These are phyloP conservation scores for Nakazawaea laoshanensis DNA, from an alignment of 805 yeast genomes.

Conservation along the genomic window DNA sequence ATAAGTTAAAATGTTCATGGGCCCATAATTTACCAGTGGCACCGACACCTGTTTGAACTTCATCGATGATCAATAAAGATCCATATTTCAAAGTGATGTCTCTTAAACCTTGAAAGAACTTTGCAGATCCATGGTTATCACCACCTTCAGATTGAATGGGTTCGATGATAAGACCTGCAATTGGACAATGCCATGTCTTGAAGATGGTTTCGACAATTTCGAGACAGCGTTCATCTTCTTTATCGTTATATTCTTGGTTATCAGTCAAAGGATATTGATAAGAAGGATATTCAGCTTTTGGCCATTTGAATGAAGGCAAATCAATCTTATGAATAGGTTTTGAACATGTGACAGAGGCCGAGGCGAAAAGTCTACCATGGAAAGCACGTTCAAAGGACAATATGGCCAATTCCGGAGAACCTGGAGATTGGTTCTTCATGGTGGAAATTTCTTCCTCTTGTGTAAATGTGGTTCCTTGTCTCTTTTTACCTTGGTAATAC, in stretches of 20 bases:
- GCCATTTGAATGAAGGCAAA: conserved; percentile 55
- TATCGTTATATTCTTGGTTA: conserved; percentile 40
- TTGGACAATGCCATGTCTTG: conserved; percentile 28
- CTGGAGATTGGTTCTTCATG: conserved; percentile 44
- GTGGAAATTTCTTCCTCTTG: conserved; percentile 36
- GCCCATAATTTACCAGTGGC: conserved; percentile 71
- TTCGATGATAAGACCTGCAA: conserved; percentile 48
- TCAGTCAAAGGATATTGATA: conserved; percentile 79
- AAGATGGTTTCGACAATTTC: conserved; percentile 32
- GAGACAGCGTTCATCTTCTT: conserved; percentile 41
- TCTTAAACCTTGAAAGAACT: conserved; percentile 56
- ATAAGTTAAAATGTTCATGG: conserved; percentile 58
- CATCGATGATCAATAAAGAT: conserved; percentile 57
- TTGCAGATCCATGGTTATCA: conserved; percentile 60
- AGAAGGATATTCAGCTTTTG: conserved; percentile 60
- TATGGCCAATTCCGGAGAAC: conserved; percentile 43
- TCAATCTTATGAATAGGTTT: conserved; percentile 51
- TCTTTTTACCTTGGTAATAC: conserved; percentile 46
- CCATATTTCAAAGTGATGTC: conserved; percentile 49
- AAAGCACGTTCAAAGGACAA: conserved; percentile 46
- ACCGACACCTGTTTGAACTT: conserved; percentile 71
- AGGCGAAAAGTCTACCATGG: conserved; percentile 51
- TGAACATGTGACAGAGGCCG: conserved; percentile 46
- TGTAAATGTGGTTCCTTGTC: conserved; percentile 36
- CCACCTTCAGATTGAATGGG: conserved; percentile 74